Base-by-base conservation (phyloP, 768 basidiomycete genomes). In the Trichaptum fuscoviolaceum region DNA sequence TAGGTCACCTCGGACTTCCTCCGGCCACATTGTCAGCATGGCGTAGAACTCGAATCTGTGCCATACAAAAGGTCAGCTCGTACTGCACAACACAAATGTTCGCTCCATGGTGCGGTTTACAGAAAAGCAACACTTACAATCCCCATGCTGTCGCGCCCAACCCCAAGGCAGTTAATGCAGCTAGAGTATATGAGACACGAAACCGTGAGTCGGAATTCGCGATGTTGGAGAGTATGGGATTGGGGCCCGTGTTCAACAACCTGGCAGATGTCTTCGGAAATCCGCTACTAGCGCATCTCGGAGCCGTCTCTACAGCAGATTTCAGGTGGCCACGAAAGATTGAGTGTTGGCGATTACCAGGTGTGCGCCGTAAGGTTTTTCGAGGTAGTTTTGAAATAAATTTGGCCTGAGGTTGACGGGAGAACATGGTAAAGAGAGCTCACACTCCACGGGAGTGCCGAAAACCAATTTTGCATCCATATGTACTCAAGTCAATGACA, bases 1-100 rank as follows among this genome's bases (percentile, higher is more conserved):
- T 35, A 92, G 79, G 74, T 91, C 89, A 34, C 76, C 73, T 5
- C 88, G 84, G 1, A 92, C 74, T 69, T 87, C 84, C 12, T 73
- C 72, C 1, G 91, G 91, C 90, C 89, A 92, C 67, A 87, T 80
- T 0, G 85, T 86, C 75, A 89, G 77, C 12, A 81, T 78, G 7
- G 75, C 74, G 71, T 86, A 89, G 58, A 87, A 77, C n/a, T 84
- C 79, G 70, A 84, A 85, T 26, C 87, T 88, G 68, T 7, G 65
- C 59, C 59, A 42, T 57, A 57, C 36, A 20, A 24, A 52, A 52
- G 60, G 59, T 64, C 42, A 62, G 42, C 18, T n/a, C 15, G 30
- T 25, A 65, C 7, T 30, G 5, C 42, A 20, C 20, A 52, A 52
- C 42, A 6, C 12, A 52, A 12, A 52, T 4, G 2, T 20, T 15